phyloP scores from a whole-genome alignment of 2,329 filamentous ascomycete genomes.

The Leptographium lundbergii region DNA sequence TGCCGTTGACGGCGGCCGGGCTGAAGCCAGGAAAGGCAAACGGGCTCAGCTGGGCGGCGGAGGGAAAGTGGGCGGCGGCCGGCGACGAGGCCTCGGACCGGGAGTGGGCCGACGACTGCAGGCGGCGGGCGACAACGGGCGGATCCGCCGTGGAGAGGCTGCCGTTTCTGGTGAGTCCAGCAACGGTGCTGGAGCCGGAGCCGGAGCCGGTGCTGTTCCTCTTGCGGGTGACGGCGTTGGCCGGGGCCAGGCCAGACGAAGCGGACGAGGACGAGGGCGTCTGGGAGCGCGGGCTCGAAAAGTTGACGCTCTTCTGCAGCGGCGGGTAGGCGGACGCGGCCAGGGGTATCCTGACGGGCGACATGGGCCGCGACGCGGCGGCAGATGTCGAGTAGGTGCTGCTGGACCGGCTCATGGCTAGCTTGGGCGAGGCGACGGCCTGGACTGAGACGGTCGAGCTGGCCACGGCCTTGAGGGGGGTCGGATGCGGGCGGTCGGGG shows the following conservation, averaged over 20 bases:
- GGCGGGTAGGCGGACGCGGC: not conserved
- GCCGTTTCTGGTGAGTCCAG: constrained; percentile 25
- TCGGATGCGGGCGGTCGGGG: constrained; percentile 13
- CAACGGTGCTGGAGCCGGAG: not conserved
- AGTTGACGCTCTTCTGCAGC: constrained; percentile 1
- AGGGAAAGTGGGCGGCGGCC: not conserved
- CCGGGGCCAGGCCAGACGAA: not conserved
- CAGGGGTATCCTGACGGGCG: constrained; percentile 32
- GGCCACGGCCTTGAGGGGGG: not conserved
- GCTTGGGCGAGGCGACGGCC: constrained; percentile 4
- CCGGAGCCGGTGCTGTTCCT: constrained; percentile 5
- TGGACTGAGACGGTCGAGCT: not conserved
- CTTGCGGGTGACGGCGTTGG: not conserved
- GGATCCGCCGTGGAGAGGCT: constrained; percentile 19
- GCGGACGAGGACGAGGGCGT: not conserved
- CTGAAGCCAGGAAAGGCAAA: constrained; percentile 1
- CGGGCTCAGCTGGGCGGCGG: not conserved
- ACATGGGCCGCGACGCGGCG: constrained; percentile 30
- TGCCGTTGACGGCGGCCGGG: not conserved
- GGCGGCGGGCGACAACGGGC: constrained; percentile 7
- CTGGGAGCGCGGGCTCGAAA: not conserved
- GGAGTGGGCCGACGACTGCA: constrained; percentile 5
- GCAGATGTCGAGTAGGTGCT: constrained; percentile 48
- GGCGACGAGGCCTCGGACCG: constrained; percentile 9
- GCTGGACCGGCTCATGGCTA: constrained; percentile 7